These are phyloP conservation scores for Ophiostoma tasmaniense DNA, from an alignment of 2,329 filamentous ascomycete genomes.

Conservation along the genomic window DNA sequence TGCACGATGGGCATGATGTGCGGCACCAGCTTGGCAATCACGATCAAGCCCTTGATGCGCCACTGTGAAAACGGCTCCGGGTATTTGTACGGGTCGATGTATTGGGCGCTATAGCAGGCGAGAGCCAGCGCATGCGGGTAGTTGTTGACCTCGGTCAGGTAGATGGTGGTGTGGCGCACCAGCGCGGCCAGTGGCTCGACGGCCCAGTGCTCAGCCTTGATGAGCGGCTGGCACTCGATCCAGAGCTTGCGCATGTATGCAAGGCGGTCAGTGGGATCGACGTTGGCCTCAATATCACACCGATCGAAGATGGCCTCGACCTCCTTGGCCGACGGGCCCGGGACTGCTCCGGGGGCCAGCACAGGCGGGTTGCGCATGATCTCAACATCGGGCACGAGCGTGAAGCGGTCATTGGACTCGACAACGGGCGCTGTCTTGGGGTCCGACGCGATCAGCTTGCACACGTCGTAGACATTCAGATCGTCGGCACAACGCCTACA, in stretches of 20 bases:
- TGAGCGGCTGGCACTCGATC: slow-evolving; percentile 32
- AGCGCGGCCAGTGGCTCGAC: slow-evolving; percentile 40
- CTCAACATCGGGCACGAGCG: slow-evolving; percentile 35
- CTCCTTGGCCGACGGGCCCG: slow-evolving; percentile 20
- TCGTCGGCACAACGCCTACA: slow-evolving; percentile 44
- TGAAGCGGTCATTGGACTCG: slow-evolving; percentile 35
- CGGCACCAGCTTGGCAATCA: slow-evolving; percentile 44
- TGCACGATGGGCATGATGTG: slow-evolving; percentile 30
- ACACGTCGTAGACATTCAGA: slow-evolving; percentile 47
- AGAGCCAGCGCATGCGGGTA: slow-evolving; percentile 38
- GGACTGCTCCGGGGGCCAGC: slow-evolving; percentile 13
- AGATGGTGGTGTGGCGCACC: slow-evolving; percentile 37
- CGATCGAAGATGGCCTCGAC: slow-evolving; percentile 28
- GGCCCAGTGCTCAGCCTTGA: slow-evolving; percentile 36
- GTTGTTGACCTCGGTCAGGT: slow-evolving; percentile 36
- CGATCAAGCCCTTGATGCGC: slow-evolving; percentile 43
- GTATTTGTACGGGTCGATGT: slow-evolving; percentile 42
- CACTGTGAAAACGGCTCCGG: slow-evolving; percentile 42
- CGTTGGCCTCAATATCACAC: slow-evolving; percentile 22
- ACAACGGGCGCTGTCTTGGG: slow-evolving; percentile 27
- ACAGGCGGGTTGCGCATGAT: slow-evolving; percentile 28
- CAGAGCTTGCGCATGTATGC: slow-evolving; percentile 31
- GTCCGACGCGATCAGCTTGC: slow-evolving; percentile 27
- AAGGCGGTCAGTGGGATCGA: slow-evolving; percentile 17
- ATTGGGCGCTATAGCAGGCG: slow-evolving; percentile 39